phyloP scores from a whole-genome alignment of 768 basidiomycete species.

The Daedaleopsis nitida region DNA sequence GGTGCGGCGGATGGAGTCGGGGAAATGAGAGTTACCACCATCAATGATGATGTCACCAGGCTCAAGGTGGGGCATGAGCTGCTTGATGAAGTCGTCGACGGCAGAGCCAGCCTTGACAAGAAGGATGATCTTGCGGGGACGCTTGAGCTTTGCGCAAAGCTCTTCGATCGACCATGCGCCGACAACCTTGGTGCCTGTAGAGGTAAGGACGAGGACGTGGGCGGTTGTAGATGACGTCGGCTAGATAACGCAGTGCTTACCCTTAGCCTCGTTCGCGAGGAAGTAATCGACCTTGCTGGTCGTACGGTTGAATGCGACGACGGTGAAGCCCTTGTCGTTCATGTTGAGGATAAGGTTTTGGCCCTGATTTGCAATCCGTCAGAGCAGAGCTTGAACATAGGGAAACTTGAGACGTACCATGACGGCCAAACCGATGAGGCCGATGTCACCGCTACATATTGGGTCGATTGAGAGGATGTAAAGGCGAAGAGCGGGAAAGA shows the following conservation, averaged over 20 bases:
- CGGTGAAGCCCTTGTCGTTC: slow-evolving; percentile 99
- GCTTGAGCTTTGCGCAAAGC: slow-evolving; percentile 89
- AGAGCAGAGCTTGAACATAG: slow-evolving; percentile 17
- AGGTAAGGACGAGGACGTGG: slow-evolving; percentile 20
- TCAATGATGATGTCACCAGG: slow-evolving; percentile 98
- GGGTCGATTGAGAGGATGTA: slow-evolving; percentile 23
- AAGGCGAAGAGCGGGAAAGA: slow-evolving; percentile 5
- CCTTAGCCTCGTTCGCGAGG: slow-evolving; percentile 97
- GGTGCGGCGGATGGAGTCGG: slow-evolving; percentile 94
- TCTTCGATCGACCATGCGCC: slow-evolving; percentile 95
- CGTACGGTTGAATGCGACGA: slow-evolving; percentile 97
- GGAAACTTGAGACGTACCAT: slow-evolving; percentile 63
- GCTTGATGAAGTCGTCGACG: slow-evolving; percentile 93
- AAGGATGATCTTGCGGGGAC: slow-evolving; percentile 94
- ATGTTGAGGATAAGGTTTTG: slow-evolving; percentile 98
- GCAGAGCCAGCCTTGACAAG: slow-evolving; percentile 98
- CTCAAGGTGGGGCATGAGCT: slow-evolving; percentile 89
- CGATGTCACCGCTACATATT: slow-evolving; percentile 83
- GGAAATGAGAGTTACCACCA: slow-evolving; percentile 99
- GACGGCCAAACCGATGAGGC: slow-evolving; percentile 97
- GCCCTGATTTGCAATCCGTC: slow-evolving; percentile 51
- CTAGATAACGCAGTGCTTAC: slow-evolving; percentile 46
- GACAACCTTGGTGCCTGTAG: slow-evolving; percentile 86
- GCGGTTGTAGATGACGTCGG: slow-evolving; percentile 23
- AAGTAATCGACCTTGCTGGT: slow-evolving; percentile 95